phyloP scores from a whole-genome alignment of 345 rosid species.

The Theobroma cacao region DNA sequence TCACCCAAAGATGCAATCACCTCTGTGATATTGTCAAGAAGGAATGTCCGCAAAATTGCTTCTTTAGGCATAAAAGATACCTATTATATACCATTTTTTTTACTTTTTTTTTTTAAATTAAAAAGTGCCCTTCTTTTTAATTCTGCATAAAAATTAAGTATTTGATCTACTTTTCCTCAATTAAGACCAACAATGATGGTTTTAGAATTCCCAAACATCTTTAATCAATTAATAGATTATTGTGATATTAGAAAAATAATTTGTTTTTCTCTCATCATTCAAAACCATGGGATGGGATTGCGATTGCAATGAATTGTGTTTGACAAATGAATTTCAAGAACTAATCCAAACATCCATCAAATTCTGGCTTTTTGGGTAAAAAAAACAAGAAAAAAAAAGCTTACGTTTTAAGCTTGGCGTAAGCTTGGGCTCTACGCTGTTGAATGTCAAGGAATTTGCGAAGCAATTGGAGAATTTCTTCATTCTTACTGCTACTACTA shows the following conservation, averaged over 20 bases:
- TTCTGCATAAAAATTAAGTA: not conserved
- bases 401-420: slow-evolving; percentile 73
- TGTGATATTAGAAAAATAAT: not conserved
- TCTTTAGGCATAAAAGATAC: not conserved
- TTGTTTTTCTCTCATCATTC: not conserved
- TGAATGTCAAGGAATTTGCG: slow-evolving; percentile 65
- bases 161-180: not conserved
- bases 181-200: not conserved
- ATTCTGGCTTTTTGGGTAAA: not conserved
- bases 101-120: too few species aligned
- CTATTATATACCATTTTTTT: not conserved
- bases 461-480: slow-evolving; percentile 44
- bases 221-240: not conserved
- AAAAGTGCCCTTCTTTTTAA: not conserved
- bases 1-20: not conserved
- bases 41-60: not conserved
- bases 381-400: not conserved
- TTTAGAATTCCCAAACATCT: not conserved
- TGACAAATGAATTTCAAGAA: not conserved
- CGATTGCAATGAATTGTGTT: not conserved
- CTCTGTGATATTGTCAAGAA: too few species aligned
- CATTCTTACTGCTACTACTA: slow-evolving; percentile 6
- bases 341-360: not conserved
- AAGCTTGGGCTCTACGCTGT: slow-evolving; percentile 87
- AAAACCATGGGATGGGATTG: not conserved